phyloP scores from a whole-genome alignment of 495 filamentous ascomycete genomes.

The Podospora tetraspora region DNA sequence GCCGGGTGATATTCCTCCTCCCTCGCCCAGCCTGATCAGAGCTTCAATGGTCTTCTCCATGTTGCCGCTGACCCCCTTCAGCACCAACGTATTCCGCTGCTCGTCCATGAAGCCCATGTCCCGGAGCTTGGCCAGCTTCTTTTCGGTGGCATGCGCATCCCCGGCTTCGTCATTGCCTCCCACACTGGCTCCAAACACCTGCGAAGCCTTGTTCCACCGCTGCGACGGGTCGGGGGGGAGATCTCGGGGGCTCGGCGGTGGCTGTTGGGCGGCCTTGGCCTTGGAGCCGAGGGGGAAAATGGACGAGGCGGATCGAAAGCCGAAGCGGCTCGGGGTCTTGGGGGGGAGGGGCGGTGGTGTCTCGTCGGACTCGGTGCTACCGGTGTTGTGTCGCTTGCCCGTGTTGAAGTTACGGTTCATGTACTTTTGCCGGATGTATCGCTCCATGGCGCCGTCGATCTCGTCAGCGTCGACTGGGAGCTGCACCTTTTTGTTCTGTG shows the following conservation, averaged over 20 bases:
- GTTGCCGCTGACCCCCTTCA: conserved; percentile 76
- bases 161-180: conserved; percentile 26
- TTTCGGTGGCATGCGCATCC: conserved; percentile 49
- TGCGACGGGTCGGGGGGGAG: conserved; percentile 22
- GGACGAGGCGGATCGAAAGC: conserved; percentile 70
- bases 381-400: conserved; percentile 38
- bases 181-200: conserved; percentile 63
- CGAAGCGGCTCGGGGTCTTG: conserved; percentile 72
- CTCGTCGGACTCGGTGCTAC: conserved; percentile 45
- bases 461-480: conserved; percentile 88
- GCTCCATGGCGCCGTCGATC: conserved; percentile 85
- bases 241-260: conserved; percentile 27
- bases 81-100: conserved; percentile 67
- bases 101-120: conserved; percentile 94
- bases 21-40: conserved; percentile 71
- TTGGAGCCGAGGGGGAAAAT: conserved; percentile 50
- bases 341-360: conserved; percentile 77
- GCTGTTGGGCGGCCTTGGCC: conserved; percentile 19
- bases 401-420: conserved; percentile 46
- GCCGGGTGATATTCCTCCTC: conserved; percentile 40
- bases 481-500: conserved; percentile 69
- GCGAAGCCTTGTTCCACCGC: conserved; percentile 54
- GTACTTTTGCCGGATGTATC: conserved; percentile 92
- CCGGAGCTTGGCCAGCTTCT: conserved; percentile 68
- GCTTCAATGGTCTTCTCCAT: conserved; percentile 80